Evolutionary conservation across 306 rosid genomes (phyloP), one percentile per base, ranked within the genome.

Genomic region (Rosa lucieae): DNA sequence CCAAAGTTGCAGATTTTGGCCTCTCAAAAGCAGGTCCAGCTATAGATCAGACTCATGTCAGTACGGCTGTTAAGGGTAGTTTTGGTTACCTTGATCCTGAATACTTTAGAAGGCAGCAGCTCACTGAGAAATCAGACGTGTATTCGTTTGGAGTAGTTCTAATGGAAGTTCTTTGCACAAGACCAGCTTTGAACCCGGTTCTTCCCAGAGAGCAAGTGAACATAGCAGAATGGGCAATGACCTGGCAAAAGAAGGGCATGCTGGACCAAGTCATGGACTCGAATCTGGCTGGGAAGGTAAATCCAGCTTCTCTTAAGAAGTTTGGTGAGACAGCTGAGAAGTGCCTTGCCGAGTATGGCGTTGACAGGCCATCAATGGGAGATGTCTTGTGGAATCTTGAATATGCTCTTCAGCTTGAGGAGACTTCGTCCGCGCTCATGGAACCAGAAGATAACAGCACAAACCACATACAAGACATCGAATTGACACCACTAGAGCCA

Each of bases 221-320:
- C 79, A 92, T 95, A 84, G 99, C 99, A n/a, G 99, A 92, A 85
- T 95, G 97, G 97, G 98, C 98, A 18, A 91, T 92, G 97, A 82
- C 69, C 13, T 95, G 99, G 98, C 98, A 92, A 86, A 91, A 92
- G 86, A 95, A 95, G 87, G 99, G 98, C 46, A 89, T 92, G 97
- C 95, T 95, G 58, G 97, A 95, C 78, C 96, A 92, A 78, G 85
- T 95, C 90, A 92, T 95, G 98, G 99, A 95, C 87, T 83, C 85
- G 48, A 88, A 92, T 82, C 88, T 95, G 40, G 90, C 66, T 14
- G 99, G 99, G 68, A 91, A 90, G 79, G 99, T 91, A 58, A 92
- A 92, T 79, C 87, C 89, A 20, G 90, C 98, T 75, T 92, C 99
- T 15, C 97, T 95, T 5, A 95, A 90, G 89, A 95, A 95, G 85